Conservation (phyloP, 2,329 filamentous ascomycete genomes). For the Metarhizium brunneum region DNA sequence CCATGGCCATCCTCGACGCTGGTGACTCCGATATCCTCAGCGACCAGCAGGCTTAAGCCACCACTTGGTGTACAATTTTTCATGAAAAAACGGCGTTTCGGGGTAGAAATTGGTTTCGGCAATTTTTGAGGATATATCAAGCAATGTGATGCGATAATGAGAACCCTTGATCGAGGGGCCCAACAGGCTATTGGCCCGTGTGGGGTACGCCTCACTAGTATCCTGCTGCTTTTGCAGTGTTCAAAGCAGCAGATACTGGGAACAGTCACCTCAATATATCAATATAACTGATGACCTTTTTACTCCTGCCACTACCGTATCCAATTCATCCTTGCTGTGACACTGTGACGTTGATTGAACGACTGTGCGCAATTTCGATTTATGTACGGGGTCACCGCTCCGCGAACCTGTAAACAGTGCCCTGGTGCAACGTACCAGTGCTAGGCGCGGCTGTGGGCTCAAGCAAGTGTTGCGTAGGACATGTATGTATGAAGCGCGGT, state of each 20-base stretch:
- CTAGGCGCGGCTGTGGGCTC: background rate
- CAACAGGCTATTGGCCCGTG: background rate
- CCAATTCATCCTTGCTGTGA: background rate
- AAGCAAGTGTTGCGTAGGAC: background rate
- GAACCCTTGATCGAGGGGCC: conserved; percentile 15
- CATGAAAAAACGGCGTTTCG: conserved; percentile 31
- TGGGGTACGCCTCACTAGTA: conserved; percentile 14
- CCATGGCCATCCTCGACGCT: conserved; percentile 93
- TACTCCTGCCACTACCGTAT: conserved; percentile 1
- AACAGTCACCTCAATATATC: conserved; percentile 10
- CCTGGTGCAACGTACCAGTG: too few species aligned
- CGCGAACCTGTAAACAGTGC: too few species aligned
- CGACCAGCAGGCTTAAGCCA: conserved; percentile 56
- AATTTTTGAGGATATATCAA: conserved; percentile 28
- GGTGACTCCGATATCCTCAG: conserved; percentile 97
- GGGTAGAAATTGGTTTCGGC: conserved; percentile 24
- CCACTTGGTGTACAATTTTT: conserved; percentile 14
- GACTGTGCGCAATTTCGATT: too few species aligned
- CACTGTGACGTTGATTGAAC: background rate
- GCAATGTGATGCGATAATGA: conserved; percentile 15
- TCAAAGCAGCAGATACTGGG: background rate
- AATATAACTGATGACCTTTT: conserved; percentile 11
- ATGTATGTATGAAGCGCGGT: too few species aligned
- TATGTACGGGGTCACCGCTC: too few species aligned
- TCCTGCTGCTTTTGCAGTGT: conserved; percentile 7